phyloP scores from a whole-genome alignment of 73 alveolate species.

The Uronychia setigera region DNA sequence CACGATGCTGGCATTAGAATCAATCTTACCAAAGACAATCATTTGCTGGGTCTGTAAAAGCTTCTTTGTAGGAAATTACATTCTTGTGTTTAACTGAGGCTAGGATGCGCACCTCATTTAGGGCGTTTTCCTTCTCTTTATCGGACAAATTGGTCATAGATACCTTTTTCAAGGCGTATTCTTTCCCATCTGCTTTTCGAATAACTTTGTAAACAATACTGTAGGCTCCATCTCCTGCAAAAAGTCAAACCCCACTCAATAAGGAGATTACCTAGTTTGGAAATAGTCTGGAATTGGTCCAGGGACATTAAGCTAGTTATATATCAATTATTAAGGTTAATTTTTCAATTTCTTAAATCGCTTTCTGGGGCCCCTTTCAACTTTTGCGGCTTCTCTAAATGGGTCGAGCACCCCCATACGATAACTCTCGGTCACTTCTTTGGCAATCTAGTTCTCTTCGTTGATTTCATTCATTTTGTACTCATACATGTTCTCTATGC shows the following conservation, averaged over 20 bases:
- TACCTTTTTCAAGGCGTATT: slow-evolving; percentile 2
- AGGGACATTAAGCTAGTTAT: background rate
- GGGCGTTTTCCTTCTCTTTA: slow-evolving; percentile 75
- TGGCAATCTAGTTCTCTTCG: slow-evolving; percentile 14
- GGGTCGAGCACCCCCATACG: slow-evolving; percentile 48
- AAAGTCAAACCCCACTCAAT: background rate
- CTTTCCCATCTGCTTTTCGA: slow-evolving; percentile 9
- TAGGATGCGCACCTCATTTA: slow-evolving; percentile 78
- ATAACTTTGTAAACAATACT: background rate
- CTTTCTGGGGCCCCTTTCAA: background rate
- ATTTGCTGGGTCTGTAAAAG: slow-evolving; percentile 62
- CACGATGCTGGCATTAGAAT: slow-evolving; percentile 47
- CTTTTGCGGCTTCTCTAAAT: slow-evolving; percentile 25
- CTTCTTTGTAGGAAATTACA: slow-evolving; percentile 73
- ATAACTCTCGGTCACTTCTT: slow-evolving; percentile 26
- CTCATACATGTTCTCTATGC: slow-evolving; percentile 24
- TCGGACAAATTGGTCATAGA: slow-evolving; percentile 18
- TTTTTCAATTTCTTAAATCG: background rate
- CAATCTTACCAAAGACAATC: slow-evolving; percentile 62
- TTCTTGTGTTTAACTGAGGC: slow-evolving; percentile 78
- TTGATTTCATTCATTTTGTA: slow-evolving; percentile 21
- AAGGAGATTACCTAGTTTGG: background rate
- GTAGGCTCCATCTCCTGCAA: slow-evolving; percentile 12
- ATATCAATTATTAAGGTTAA: background rate
- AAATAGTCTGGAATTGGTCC: background rate